Conservation (phyloP, 192 early-diverging fungal species). For the Bifiguratus adelaidae region DNA sequence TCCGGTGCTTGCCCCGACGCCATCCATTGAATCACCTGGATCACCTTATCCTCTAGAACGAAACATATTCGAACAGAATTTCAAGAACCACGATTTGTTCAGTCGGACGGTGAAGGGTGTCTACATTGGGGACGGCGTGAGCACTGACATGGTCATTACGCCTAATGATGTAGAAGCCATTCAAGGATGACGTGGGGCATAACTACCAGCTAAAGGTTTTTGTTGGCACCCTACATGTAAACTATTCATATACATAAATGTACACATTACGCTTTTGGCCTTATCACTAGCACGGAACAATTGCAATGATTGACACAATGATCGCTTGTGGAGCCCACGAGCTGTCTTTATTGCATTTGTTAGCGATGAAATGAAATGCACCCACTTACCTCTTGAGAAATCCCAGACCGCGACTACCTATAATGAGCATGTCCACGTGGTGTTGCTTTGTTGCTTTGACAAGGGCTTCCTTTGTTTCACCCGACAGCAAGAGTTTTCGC, state of each 20-base stretch:
- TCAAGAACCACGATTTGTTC: too few relatives aligned
- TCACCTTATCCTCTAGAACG: not conserved
- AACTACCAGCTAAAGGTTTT: too few relatives aligned
- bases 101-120: slow-evolving; percentile 1
- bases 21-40: not conserved
- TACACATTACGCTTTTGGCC: too few relatives aligned
- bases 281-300: too few relatives aligned
- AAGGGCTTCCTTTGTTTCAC: not conserved
- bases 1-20: not conserved
- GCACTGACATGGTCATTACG: not conserved
- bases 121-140: not conserved
- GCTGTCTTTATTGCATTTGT: too few relatives aligned
- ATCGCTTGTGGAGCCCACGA: too few relatives aligned
- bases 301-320: too few relatives aligned
- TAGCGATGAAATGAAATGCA: too few relatives aligned
- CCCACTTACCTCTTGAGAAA: not conserved
- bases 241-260: too few relatives aligned
- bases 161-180: too few relatives aligned
- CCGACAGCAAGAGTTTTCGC: not conserved
- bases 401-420: not conserved
- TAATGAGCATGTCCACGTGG: not conserved
- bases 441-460: not conserved
- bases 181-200: too few relatives aligned
- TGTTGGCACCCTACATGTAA: too few relatives aligned
- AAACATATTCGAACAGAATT: not conserved